phyloP scores from a whole-genome alignment of 1,284 basidiomycete species.

The Irpex sp. region DNA sequence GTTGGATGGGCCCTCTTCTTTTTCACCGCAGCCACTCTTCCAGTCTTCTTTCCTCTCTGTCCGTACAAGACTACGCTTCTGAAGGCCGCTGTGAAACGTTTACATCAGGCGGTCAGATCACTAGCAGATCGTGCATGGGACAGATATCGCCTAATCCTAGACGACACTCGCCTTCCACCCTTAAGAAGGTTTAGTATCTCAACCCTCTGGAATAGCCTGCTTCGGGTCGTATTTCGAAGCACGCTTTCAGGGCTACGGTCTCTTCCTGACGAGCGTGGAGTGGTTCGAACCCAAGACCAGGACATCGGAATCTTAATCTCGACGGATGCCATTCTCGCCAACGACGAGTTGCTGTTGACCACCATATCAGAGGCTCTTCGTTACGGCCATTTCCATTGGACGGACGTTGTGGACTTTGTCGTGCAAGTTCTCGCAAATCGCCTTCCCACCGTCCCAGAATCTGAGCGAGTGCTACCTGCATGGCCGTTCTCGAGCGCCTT shows the following conservation, averaged over 20 bases:
- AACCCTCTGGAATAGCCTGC: too few species aligned
- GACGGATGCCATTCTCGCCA: background rate
- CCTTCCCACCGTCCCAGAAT: background rate
- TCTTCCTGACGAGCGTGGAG: background rate
- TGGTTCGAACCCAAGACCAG: background rate
- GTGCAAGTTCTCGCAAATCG: background rate
- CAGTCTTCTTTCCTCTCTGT: background rate
- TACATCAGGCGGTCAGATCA: background rate
- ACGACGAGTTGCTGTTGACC: background rate
- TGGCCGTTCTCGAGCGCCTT: background rate
- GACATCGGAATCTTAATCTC: background rate
- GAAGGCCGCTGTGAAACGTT: background rate
- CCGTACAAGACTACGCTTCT: background rate
- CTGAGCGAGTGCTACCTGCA: background rate
- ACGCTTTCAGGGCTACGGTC: too few species aligned
- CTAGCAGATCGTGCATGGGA: too few species aligned
- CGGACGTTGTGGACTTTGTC: background rate
- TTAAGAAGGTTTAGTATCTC: too few species aligned
- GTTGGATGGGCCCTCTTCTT: background rate
- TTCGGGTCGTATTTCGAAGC: too few species aligned
- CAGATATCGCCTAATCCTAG: too few species aligned
- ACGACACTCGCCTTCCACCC: too few species aligned
- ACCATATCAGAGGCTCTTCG: background rate
- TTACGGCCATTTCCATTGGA: background rate
- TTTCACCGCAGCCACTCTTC: background rate